Evolutionary conservation across 768 basidiomycete species (phyloP), one percentile per base, ranked within the genome.

Genomic region (Pulveroboletus ravenelii): DNA sequence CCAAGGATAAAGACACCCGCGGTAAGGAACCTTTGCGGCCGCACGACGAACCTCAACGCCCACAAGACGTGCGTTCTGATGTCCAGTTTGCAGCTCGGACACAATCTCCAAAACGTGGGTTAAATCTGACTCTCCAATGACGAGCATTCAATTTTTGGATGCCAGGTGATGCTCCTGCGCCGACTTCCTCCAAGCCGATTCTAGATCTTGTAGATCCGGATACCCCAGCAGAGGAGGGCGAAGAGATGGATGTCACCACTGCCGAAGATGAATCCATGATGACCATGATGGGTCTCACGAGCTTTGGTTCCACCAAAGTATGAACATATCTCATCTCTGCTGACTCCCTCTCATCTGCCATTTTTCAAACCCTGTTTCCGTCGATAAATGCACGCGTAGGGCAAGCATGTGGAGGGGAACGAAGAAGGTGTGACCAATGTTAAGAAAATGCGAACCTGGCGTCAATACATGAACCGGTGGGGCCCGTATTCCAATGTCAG

Each of bases 391-490:
- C 9, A 20, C 43, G 36, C 40, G 25, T 59, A 92, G 91, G 87
- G 86, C 38, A 89, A 88, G 62, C 79, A 76, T 41, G 89, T 93
- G 32, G 74, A 78, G 34, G 89, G 92, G 20, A 93, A 95, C 52
- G 87, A 94, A 69, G 85, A 87, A 54, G 87, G 85, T 39, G 60
- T 52, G 34, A 78, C 74, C 32, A 68, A 80, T 47, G 69, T 87
- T 58, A 93, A 89, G 77, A 93, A 91, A 72, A 80, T 80, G 50
- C 76, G 92, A 53, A 94, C 91, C 23, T 95, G 93, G 94, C 78
- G 93, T 56, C 95, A 98, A 70, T 99, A 99, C 69, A 99, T 99
- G 95, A 97, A 97, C 68, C 80, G 93, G 82, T 84, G 59, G 42
- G 77, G 53, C 30, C 54, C n/a, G 12, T 27, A 29, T 18, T 23